Percentiles rank a stretch among this genome's conserved stretches.
Conservation (phyloP, 1,284 basidiomycete species). For the Ceratobasidium sp. region DNA sequence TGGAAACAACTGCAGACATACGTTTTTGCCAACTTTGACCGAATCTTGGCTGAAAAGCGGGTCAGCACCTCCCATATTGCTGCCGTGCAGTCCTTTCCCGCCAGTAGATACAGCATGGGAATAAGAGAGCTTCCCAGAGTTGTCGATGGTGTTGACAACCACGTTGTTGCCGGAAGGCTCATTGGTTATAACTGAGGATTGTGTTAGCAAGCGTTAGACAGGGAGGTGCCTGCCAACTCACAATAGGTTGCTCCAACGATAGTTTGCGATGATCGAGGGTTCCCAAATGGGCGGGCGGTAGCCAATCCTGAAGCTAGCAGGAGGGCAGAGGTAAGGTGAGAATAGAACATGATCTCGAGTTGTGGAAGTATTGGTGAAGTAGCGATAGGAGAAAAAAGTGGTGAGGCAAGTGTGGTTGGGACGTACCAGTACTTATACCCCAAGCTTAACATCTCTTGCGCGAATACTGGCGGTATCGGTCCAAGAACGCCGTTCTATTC, state of each 20-base stretch:
- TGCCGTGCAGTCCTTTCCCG: slow-evolving; percentile 56
- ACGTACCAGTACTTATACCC: neutral
- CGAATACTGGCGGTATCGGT: neutral
- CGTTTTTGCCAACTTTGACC: slow-evolving; percentile 55
- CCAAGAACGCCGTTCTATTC: neutral
- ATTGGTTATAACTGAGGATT: slow-evolving; percentile 53
- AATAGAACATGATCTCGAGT: neutral
- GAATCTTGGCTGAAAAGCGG: slow-evolving; percentile 59
- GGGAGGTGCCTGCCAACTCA: slow-evolving; percentile 5
- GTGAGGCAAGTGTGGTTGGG: neutral
- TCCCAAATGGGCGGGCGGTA: neutral
- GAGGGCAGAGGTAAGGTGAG: neutral
- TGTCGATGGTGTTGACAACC: slow-evolving; percentile 50
- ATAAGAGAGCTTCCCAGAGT: slow-evolving; percentile 51
- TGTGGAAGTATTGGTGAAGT: neutral
- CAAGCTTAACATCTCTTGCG: too few species aligned
- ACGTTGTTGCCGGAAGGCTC: slow-evolving; percentile 52
- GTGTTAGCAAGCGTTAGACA: slow-evolving; percentile 33
- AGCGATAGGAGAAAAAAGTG: neutral
- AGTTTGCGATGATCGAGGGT: neutral
- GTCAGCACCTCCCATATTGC: slow-evolving; percentile 54
- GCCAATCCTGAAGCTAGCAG: neutral
- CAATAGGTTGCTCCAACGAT: slow-evolving; percentile 42
- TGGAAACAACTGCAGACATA: neutral
- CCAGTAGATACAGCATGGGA: slow-evolving; percentile 53